Base-by-base conservation (phyloP, 1,284 basidiomycete genomes). In the Termitomyces sp. region DNA sequence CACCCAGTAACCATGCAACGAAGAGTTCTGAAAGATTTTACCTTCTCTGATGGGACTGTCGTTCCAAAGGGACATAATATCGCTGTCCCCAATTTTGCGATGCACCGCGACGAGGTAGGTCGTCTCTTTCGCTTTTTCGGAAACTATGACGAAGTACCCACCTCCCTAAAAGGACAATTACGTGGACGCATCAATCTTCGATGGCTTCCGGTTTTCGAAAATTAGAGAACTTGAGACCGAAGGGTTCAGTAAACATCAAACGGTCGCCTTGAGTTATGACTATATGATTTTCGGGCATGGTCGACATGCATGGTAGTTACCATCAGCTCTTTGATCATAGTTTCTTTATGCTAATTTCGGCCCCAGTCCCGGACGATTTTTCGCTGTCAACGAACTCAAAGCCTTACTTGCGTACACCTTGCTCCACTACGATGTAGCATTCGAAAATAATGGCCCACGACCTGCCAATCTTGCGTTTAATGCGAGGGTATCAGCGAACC, bases 221-320 rank as follows among this genome's bases (percentile, higher is more conserved):
- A 60, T 67, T 55, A 60, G 67, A 9, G 64, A 68, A 19, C 44
- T 49, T 19, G 62, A 65, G 16, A 59, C 58, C 18, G 62, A 64
- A 34, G 62, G 63, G 7, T 58, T 52, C 30, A 60, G 57, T 42
- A 70, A 68, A 43, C 63, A 71, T 52, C 65, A 70, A 49, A 64
- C 71, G 52, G 69, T 71, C 7, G 67, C 70, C 5, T 68, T 71
- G 0, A 64, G 63, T 33, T 38, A 61, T 0, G 68, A 73, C 14
- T 76, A 72, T 50, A 57, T 76, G 28, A 50, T 69, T 0, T 78
- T 78, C 58, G 75, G 76, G 4, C 64, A 70, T 57, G 76, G 76
- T 4, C 68, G 65, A 46, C 72, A 76, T 61, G 72, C 73, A 34
- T 72, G 70, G 67, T 69, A 52, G 39, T 58, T 21, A 2, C 24